phyloP scores from a whole-genome alignment of 345 rosid species.

The Geranium rotundifolium region DNA sequence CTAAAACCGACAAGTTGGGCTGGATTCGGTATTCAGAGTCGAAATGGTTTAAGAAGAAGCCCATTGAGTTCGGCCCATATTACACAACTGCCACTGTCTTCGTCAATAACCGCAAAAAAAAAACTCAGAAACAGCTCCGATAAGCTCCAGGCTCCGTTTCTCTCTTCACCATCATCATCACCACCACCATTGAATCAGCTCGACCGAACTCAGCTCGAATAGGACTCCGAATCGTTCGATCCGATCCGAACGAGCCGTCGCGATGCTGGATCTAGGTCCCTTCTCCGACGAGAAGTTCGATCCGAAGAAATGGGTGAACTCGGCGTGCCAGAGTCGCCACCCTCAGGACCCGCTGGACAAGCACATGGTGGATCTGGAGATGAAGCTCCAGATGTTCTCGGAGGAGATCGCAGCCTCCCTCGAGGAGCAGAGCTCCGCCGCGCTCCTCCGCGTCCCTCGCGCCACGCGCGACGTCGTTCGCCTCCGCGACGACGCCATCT shows the following conservation, averaged over 20 bases:
- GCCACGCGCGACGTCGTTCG: slow-evolving; percentile 90
- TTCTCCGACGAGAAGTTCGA: slow-evolving; percentile 94
- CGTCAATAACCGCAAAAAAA: neutral
- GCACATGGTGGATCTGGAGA: slow-evolving; percentile 88
- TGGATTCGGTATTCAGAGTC: too few species aligned
- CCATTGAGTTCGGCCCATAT: too few species aligned
- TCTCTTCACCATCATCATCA: neutral
- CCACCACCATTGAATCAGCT: neutral
- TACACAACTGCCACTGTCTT: too few species aligned
- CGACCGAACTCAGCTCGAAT: neutral
- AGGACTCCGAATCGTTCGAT: neutral
- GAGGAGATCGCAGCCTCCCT: slow-evolving; percentile 97
- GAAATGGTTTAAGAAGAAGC: too few species aligned
- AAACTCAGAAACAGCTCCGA: neutral
- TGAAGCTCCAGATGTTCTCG: slow-evolving; percentile 97
- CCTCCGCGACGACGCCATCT: slow-evolving; percentile 82
- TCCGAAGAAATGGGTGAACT: slow-evolving; percentile 89
- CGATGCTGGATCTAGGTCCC: slow-evolving; percentile 92
- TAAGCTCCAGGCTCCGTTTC: neutral
- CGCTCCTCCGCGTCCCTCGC: slow-evolving; percentile 91
- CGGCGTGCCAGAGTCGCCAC: slow-evolving; percentile 69
- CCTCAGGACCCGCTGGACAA: slow-evolving; percentile 80
- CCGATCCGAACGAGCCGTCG: slow-evolving; percentile 5
- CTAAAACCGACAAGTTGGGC: too few species aligned
- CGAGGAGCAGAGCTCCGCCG: slow-evolving; percentile 80